Evolutionary conservation across 306 rosid genomes (phyloP).

Genomic region (Oemleria cerasiformis): DNA sequence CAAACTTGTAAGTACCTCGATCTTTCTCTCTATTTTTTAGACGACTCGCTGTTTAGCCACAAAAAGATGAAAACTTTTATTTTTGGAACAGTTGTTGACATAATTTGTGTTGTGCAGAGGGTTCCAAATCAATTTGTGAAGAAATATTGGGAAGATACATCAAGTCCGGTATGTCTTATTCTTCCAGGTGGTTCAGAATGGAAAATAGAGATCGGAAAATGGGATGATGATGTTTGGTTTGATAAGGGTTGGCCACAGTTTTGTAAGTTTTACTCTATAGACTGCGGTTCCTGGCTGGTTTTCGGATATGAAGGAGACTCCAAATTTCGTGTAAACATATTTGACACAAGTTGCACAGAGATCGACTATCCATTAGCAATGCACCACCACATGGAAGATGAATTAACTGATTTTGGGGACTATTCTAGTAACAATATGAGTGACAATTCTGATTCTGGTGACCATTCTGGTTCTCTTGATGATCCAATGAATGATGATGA

Average conservation of each 20-base stretch:
- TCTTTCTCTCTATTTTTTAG: neutral
- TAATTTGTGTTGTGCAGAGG: slow-evolving; percentile 4
- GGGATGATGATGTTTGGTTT: slow-evolving; percentile 10
- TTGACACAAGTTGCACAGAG: slow-evolving; percentile 23
- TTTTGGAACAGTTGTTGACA: neutral
- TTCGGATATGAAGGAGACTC: slow-evolving; percentile 28
- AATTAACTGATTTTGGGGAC: no score
- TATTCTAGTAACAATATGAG: no score
- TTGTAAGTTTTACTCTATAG: neutral
- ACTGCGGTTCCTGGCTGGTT: neutral
- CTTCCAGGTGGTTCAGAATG: slow-evolving; percentile 15
- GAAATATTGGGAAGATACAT: neutral
- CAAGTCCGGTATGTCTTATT: neutral
- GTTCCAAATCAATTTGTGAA: slow-evolving; percentile 15
- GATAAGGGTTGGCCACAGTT: slow-evolving; percentile 30
- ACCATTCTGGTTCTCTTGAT: no score
- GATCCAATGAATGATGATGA: no score
- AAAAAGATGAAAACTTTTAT: neutral
- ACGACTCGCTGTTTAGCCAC: neutral
- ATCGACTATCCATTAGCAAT: slow-evolving; percentile 26
- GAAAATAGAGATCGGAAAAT: slow-evolving; percentile 6
- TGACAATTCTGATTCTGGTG: no score
- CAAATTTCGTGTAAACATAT: slow-evolving; percentile 23
- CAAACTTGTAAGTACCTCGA: slow-evolving; percentile 15
- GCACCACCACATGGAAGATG: neutral